A percentile compares a stretch with the other conserved stretches of the same genome.
Conservation (phyloP, 2,329 filamentous ascomycete species). For the Fusarium dlaminii region DNA sequence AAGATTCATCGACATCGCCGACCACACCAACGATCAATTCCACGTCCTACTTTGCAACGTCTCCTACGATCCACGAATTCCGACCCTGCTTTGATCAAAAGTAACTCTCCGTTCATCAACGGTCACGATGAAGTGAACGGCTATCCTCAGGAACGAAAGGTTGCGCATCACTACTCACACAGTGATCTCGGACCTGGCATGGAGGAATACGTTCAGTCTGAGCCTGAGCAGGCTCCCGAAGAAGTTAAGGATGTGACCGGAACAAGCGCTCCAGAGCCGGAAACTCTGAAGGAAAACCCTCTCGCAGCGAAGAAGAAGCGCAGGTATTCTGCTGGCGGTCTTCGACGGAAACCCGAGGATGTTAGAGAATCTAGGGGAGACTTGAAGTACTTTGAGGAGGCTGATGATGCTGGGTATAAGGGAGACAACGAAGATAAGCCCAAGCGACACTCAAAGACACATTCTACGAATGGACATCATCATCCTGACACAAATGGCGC, state of each 20-base stretch:
- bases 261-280: constrained; percentile 71
- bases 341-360: constrained; percentile 77
- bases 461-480: constrained; percentile 7
- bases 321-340: constrained; percentile 86
- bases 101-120: constrained; percentile 26
- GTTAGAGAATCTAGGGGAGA: constrained; percentile 77
- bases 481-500: constrained; percentile 20
- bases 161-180: constrained; percentile 41
- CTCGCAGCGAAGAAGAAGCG: constrained; percentile 64
- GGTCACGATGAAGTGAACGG: background rate
- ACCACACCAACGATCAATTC: constrained; percentile 73
- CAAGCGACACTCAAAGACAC: constrained; percentile 6
- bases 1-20: constrained; percentile 80
- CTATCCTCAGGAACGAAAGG: constrained; percentile 14
- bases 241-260: constrained; percentile 66
- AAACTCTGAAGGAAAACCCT: constrained; percentile 58
- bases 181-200: constrained; percentile 48
- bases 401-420: constrained; percentile 83
- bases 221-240: constrained; percentile 48
- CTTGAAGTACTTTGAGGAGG: constrained; percentile 90
- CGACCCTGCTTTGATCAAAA: constrained; percentile 51
- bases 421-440: constrained; percentile 60
- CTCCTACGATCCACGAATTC: constrained; percentile 57
- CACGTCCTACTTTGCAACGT: constrained; percentile 60
- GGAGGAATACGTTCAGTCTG: constrained; percentile 40